These are phyloP conservation scores for Hymenoscyphus fructigenus DNA, from an alignment of 2,329 filamentous ascomycete genomes.

Conservation along the genomic window DNA sequence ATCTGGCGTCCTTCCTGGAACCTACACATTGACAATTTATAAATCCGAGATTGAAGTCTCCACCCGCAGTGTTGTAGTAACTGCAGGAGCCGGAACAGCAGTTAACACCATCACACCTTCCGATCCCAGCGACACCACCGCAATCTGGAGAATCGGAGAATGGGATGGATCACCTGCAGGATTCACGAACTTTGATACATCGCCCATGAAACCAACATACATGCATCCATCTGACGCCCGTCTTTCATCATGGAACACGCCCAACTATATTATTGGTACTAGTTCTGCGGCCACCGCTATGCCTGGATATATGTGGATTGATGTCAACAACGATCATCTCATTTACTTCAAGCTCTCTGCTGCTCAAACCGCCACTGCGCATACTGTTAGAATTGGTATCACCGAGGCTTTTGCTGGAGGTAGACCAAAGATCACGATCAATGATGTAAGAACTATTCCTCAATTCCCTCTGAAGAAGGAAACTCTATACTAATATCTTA, in stretches of 20 bases:
- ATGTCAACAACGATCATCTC: constrained; percentile 43
- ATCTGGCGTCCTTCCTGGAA: constrained; percentile 64
- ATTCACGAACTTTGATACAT: constrained; percentile 23
- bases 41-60: constrained; percentile 57
- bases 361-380: constrained; percentile 43
- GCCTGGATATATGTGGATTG: constrained; percentile 45
- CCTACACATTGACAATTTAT: constrained; percentile 67
- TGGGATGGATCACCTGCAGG: constrained; percentile 40
- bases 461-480: background rate
- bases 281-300: constrained; percentile 36
- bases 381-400: constrained; percentile 62
- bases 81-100: constrained; percentile 44
- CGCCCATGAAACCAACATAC: constrained; percentile 34
- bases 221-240: constrained; percentile 32
- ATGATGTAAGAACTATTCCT: constrained; percentile 37
- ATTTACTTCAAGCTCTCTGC: constrained; percentile 44
- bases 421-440: constrained; percentile 56
- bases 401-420: constrained; percentile 61
- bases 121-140: constrained; percentile 37
- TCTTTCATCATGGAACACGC: constrained; percentile 13
- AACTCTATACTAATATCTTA: background rate
- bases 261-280: constrained; percentile 37
- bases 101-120: constrained; percentile 20
- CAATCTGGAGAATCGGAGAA: constrained; percentile 40
- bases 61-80: constrained; percentile 48